Evolutionary conservation across 106 monocot genomes (phyloP).

Genomic region (Dendrobium nobile): DNA sequence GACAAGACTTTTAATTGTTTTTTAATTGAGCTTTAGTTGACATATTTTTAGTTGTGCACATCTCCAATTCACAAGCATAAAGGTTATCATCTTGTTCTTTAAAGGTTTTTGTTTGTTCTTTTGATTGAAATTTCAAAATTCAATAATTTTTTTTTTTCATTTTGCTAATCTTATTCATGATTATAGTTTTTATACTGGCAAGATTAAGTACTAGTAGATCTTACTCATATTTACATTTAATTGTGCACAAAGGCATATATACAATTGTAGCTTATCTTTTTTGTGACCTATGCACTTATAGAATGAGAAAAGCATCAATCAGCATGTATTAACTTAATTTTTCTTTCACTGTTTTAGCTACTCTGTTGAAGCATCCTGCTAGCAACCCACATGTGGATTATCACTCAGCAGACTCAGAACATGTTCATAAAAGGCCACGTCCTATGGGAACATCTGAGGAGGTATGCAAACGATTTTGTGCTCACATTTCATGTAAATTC

Average conservation of each 20-base stretch:
- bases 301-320: background rate
- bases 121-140: background rate
- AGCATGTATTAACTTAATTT: background rate
- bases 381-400: constrained; percentile 45
- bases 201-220: background rate
- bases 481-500: background rate
- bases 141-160: background rate
- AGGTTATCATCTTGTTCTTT: background rate
- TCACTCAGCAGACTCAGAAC: constrained; percentile 60
- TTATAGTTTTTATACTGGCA: background rate
- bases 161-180: background rate
- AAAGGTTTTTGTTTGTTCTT: background rate
- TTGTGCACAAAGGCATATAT: background rate
- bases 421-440: constrained; percentile 48
- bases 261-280: background rate
- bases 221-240: background rate
- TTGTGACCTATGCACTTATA: background rate
- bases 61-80: background rate
- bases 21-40: background rate
- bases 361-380: constrained; percentile 48
- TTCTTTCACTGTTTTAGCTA: constrained; percentile 16
- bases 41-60: background rate
- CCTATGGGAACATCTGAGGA: constrained; percentile 49
- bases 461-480: constrained; percentile 15
- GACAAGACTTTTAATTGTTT: background rate